phyloP scores from a whole-genome alignment of 345 rosid species.

The Salix koriyanagi region DNA sequence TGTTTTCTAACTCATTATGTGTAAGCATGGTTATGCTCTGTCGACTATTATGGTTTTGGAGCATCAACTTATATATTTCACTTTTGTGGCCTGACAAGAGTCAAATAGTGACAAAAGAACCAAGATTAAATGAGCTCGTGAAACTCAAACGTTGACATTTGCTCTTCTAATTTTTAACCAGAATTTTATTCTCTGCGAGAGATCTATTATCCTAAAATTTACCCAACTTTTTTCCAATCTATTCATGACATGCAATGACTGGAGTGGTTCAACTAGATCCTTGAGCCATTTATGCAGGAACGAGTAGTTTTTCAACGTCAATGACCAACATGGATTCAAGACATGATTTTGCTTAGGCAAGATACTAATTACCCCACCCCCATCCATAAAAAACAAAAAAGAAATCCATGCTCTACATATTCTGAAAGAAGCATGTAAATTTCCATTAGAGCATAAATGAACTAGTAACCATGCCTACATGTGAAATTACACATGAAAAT shows the following conservation, averaged over 20 bases:
- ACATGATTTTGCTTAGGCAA: background rate
- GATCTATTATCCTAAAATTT: background rate
- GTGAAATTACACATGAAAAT: background rate
- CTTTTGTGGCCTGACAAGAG: background rate
- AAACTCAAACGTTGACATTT: background rate
- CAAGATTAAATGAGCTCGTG: background rate
- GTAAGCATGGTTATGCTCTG: background rate
- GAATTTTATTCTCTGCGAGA: background rate
- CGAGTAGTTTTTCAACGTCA: background rate
- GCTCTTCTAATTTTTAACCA: background rate
- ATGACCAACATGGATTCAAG: background rate
- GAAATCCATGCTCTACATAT: background rate
- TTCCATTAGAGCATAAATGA: background rate
- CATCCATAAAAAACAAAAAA: too few relatives aligned
- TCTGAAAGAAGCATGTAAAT: background rate
- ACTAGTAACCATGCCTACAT: background rate
- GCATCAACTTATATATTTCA: background rate
- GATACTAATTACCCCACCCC: background rate
- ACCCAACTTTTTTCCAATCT: background rate
- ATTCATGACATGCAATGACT: background rate
- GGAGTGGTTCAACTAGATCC: background rate
- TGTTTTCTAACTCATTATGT: background rate
- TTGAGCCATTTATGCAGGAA: background rate
- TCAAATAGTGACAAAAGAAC: background rate
- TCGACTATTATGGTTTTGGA: background rate